Percentiles rank a stretch among this genome's conserved stretches.
phyloP scores from a whole-genome alignment of 495 filamentous ascomycete species.

The Rostrohypoxylon terebratum region DNA sequence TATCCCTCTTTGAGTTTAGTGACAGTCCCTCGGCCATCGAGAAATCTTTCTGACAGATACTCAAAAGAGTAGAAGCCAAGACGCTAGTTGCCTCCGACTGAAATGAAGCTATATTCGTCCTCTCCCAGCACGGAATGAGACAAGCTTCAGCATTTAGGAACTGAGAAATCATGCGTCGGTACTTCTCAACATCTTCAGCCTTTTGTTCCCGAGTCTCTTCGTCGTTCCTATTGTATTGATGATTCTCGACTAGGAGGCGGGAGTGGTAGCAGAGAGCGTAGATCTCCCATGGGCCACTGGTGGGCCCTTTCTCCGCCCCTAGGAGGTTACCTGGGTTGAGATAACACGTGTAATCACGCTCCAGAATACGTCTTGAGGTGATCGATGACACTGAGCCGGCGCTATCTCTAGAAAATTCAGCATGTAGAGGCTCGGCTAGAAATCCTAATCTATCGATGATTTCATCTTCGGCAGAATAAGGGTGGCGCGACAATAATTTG shows the following conservation, averaged over 20 bases:
- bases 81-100: conserved; percentile 34
- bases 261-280: conserved; percentile 41
- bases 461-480: conserved; percentile 36
- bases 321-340: conserved; percentile 14
- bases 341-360: conserved; percentile 15
- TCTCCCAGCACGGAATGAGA: conserved; percentile 34
- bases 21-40: not conserved
- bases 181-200: conserved; percentile 9
- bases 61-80: conserved; percentile 25
- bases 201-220: conserved; percentile 8
- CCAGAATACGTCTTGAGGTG: conserved; percentile 19
- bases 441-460: conserved; percentile 38
- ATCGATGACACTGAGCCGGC: conserved; percentile 19
- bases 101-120: conserved; percentile 26
- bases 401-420: conserved; percentile 8
- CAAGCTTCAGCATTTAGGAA: conserved; percentile 31
- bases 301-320: not conserved
- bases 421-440: conserved; percentile 19
- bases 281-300: conserved; percentile 38
- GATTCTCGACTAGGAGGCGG: conserved; percentile 31
- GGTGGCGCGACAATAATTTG: conserved; percentile 25
- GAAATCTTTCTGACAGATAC: conserved; percentile 22
- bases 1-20: too few relatives aligned
- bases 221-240: conserved; percentile 15
- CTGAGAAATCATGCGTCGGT: conserved; percentile 11